These are phyloP conservation scores for Torrubiellomyces zombiae DNA, from an alignment of 2,329 filamentous ascomycete species.

Conservation along the genomic window DNA sequence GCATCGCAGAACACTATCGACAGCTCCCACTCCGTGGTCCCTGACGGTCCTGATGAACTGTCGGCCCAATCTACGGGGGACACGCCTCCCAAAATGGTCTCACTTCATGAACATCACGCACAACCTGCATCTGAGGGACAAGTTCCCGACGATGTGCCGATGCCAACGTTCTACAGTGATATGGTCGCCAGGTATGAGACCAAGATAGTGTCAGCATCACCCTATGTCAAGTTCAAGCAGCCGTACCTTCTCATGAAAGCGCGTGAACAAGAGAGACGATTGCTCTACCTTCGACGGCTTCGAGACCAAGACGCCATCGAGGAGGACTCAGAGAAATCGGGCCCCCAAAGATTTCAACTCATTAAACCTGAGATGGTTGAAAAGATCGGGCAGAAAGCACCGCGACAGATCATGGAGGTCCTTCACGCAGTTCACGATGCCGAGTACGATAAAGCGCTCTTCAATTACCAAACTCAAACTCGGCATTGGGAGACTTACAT, in stretches of 20 bases:
- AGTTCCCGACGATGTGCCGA: conserved; percentile 61
- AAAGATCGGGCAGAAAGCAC: conserved; percentile 60
- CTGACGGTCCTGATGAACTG: conserved; percentile 13
- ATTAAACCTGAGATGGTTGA: conserved; percentile 95
- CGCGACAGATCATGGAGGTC: conserved; percentile 80
- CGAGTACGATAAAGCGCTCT: conserved; percentile 87
- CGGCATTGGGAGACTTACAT: conserved; percentile 94
- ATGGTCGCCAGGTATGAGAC: conserved; percentile 89
- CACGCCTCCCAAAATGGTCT: conserved; percentile 11
- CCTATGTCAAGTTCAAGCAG: conserved; percentile 88
- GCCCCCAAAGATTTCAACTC: conserved; percentile 63
- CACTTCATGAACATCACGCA: conserved; percentile 26
- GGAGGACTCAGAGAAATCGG: conserved; percentile 44
- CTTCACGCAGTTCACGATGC: conserved; percentile 89
- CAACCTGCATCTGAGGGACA: conserved; percentile 33
- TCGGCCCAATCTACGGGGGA: conserved; percentile 9
- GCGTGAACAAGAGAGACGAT: conserved; percentile 71
- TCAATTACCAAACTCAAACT: conserved; percentile 88
- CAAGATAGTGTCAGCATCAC: conserved; percentile 84
- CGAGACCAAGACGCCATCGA: conserved; percentile 57
- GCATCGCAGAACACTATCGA: conserved; percentile 17
- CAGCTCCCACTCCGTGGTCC: conserved; percentile 10
- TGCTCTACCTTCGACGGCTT: conserved; percentile 67
- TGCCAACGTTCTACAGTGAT: conserved; percentile 86
- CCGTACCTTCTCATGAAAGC: conserved; percentile 87